Evolutionary conservation across 2,329 filamentous ascomycete genomes (phyloP).

Genomic region (Penicillium sp.): DNA sequence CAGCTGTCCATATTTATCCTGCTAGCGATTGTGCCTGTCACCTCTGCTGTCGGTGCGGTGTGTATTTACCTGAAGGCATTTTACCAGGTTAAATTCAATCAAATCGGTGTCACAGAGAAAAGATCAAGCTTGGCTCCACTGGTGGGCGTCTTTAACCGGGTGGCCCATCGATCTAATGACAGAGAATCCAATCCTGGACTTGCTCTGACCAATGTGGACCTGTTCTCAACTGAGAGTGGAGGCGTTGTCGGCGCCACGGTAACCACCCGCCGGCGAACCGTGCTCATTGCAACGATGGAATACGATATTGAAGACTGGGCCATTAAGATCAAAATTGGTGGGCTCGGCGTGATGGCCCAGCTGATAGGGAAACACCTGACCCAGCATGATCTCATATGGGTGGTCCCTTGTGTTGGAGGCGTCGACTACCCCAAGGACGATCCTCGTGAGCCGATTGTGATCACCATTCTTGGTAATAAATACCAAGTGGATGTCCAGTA

Average conservation of each 20-base stretch:
- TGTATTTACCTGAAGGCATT: slow-evolving; percentile 62
- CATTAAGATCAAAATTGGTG: slow-evolving; percentile 72
- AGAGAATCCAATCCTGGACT: not conserved
- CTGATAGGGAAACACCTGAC: slow-evolving; percentile 66
- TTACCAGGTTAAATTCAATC: slow-evolving; percentile 65
- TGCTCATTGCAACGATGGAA: slow-evolving; percentile 70
- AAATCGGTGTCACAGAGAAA: slow-evolving; percentile 56
- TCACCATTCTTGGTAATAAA: slow-evolving; percentile 60
- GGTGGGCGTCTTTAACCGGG: slow-evolving; percentile 33
- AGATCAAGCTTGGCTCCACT: slow-evolving; percentile 38
- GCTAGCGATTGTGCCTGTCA: slow-evolving; percentile 54
- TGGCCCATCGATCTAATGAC: slow-evolving; percentile 29
- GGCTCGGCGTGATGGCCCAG: slow-evolving; percentile 69
- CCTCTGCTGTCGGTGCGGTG: slow-evolving; percentile 51
- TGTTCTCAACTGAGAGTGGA: not conserved
- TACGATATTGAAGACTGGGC: slow-evolving; percentile 71
- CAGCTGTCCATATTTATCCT: slow-evolving; percentile 58
- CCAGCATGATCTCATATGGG: slow-evolving; percentile 66
- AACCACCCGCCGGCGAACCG: slow-evolving; percentile 46
- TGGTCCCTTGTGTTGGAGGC: slow-evolving; percentile 62
- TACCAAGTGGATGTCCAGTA: slow-evolving; percentile 67
- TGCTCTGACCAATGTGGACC: not conserved
- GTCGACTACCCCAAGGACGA: slow-evolving; percentile 64
- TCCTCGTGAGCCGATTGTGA: slow-evolving; percentile 60
- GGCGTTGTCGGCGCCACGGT: slow-evolving; percentile 25